Conservation (phyloP, 306 rosid species). For the Lathyrus oleraceus region DNA sequence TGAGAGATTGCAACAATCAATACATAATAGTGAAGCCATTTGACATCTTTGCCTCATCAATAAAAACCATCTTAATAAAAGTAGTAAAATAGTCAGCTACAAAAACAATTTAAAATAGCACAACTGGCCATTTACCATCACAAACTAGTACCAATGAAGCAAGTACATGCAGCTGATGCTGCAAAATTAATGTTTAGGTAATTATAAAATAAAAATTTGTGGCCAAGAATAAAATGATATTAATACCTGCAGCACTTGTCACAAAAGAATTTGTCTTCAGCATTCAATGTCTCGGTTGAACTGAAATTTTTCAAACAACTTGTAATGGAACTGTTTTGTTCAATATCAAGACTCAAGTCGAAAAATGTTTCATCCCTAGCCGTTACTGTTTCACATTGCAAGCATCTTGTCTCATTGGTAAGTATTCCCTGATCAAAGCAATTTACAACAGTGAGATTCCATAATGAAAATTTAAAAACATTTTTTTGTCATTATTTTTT, state of each 20-base stretch:
- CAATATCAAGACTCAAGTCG: constrained; percentile 97
- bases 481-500: neutral
- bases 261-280: constrained; percentile 92
- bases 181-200: constrained; percentile 2
- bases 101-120: constrained; percentile 21
- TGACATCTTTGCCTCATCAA: constrained; percentile 14
- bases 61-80: neutral
- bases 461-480: constrained; percentile 1
- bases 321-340: constrained; percentile 94
- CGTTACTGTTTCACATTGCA: constrained; percentile 98
- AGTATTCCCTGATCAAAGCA: constrained; percentile 84
- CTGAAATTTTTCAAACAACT: constrained; percentile 99
- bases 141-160: constrained; percentile 22
- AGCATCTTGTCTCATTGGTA: constrained; percentile 96
- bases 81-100: neutral
- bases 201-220: neutral
- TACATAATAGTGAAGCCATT: constrained; percentile 12
- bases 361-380: constrained; percentile 95
- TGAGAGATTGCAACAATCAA: constrained; percentile 11
- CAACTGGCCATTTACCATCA: constrained; percentile 5
- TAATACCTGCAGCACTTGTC: constrained; percentile 98
- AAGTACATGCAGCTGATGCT: constrained; percentile 13
- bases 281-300: constrained; percentile 92
- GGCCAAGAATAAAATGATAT: constrained; percentile 12
- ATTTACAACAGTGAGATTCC: constrained; percentile 42